Conservation (phyloP, 2,329 filamentous ascomycete species). For the Alternaria viburni region DNA sequence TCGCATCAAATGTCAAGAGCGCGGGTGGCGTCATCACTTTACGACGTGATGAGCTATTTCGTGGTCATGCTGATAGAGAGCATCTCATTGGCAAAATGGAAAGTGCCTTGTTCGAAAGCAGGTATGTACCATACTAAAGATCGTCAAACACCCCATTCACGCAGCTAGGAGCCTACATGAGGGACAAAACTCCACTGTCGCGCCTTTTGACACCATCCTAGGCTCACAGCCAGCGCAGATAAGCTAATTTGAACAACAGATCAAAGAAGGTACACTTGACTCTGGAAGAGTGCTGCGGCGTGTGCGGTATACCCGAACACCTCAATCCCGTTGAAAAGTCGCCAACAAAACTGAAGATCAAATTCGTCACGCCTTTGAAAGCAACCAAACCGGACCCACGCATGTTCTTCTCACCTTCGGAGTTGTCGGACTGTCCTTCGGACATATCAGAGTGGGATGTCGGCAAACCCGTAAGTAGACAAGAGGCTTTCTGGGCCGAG, state of each 20-base stretch:
- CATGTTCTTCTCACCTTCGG: not conserved
- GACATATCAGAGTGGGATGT: constrained; percentile 23
- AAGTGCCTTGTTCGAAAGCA: constrained; percentile 11
- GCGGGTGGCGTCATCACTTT: not conserved
- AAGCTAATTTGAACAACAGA: not conserved
- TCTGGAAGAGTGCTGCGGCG: constrained; percentile 13
- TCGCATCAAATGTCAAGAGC: not conserved
- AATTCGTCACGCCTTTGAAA: not conserved
- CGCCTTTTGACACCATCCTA: not conserved
- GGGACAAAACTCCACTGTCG: not conserved
- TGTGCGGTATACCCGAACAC: not conserved
- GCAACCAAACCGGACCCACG: not conserved
- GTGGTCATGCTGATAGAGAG: not conserved
- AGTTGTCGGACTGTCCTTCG: constrained; percentile 27
- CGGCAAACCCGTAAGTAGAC: constrained; percentile 6
- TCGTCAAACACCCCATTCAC: not conserved
- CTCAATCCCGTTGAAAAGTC: not conserved
- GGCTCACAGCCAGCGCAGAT: not conserved
- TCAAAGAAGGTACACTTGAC: constrained; percentile 3
- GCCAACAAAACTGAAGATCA: not conserved
- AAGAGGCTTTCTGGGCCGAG: not conserved
- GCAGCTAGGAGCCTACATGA: not conserved
- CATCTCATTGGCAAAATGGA: constrained; percentile 15
- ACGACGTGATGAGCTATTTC: constrained; percentile 7
- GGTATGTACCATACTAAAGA: not conserved